Base-by-base conservation (phyloP, 495 filamentous ascomycete species). In the Penicillium alfredii region DNA sequence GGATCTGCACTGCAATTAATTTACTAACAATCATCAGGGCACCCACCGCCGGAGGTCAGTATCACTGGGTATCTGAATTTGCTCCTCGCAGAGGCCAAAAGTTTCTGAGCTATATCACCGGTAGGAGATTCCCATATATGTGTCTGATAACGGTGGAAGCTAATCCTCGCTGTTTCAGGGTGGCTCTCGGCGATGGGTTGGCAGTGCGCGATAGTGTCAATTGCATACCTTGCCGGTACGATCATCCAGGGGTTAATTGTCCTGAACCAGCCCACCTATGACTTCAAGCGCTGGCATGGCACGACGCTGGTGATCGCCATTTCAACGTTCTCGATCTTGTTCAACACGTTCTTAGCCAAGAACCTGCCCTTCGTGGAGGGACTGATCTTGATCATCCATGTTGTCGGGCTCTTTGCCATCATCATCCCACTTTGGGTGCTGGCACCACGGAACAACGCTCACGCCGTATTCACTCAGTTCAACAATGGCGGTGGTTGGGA, bases 181-280 rank as follows among this genome's bases (percentile, higher is more conserved):
- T 83, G 78, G 79, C 60, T 82, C 14, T 72, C 64, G 19, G 70
- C 72, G 4, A 69, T 72, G 19, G 77, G 73, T 6, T 82, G 79
- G 78, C 73, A 80, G 54, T 71, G 71, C 13, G 61, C 69, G 2
- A 71, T 71, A 10, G 71, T 78, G 2, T 60, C 68, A 2, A 58
- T 67, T 17, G 68, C 68, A 1, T 81, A 75, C 48, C 56, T 81
- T 4, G 67, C 68, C 2, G 76, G 66, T 0, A 75, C 66, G 3
- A 68, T 78, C 33, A 74, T 84, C 24, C 77, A 82, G 52, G 74
- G 75, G 0, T 55, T 80, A 8, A 63, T 78, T 30, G 64, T 74
- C 12, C 55, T 82, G 21, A 74, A 71, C 38, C 38, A 75, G 20
- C 58, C 67, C 1, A 46, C 47, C 6, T 70, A 69, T 42, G 47